Conservation (phyloP, 768 basidiomycete species). For the Sarcomyxa edulis region DNA sequence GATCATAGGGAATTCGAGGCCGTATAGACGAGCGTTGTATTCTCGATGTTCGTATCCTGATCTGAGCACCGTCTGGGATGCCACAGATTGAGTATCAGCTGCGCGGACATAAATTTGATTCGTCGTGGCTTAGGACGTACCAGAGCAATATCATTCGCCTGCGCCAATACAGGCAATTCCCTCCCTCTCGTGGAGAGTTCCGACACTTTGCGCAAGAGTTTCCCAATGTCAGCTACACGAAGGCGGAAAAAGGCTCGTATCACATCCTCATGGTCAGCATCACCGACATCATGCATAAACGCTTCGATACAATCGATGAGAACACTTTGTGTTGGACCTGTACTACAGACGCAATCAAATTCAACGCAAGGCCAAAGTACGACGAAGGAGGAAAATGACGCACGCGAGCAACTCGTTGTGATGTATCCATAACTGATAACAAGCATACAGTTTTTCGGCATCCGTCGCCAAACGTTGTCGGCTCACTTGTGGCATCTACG, state of each 20-base stretch:
- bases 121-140: slow-evolving; percentile 35
- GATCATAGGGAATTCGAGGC: slow-evolving; percentile 63
- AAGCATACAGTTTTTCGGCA: slow-evolving; percentile 83
- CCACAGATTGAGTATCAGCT: background rate
- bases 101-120: background rate
- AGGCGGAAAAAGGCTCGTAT: slow-evolving; percentile 83
- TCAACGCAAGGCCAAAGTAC: background rate
- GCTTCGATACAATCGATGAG: slow-evolving; percentile 65
- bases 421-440: slow-evolving; percentile 74
- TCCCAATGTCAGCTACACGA: slow-evolving; percentile 60
- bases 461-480: slow-evolving; percentile 74
- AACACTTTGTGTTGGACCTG: slow-evolving; percentile 52
- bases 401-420: slow-evolving; percentile 67
- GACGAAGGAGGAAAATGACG: slow-evolving; percentile 14
- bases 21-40: slow-evolving; percentile 71
- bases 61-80: slow-evolving; percentile 61
- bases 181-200: slow-evolving; percentile 40
- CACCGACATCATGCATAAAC: slow-evolving; percentile 57
- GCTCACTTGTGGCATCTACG: slow-evolving; percentile 74
- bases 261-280: slow-evolving; percentile 64
- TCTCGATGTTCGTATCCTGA: slow-evolving; percentile 74
- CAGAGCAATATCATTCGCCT: slow-evolving; percentile 65
- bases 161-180: slow-evolving; percentile 45
- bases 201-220: slow-evolving; percentile 56
- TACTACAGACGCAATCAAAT: slow-evolving; percentile 25